Evolutionary conservation across 1,139 yeast species (phyloP).

Genomic region (Hyphopichia fennica): DNA sequence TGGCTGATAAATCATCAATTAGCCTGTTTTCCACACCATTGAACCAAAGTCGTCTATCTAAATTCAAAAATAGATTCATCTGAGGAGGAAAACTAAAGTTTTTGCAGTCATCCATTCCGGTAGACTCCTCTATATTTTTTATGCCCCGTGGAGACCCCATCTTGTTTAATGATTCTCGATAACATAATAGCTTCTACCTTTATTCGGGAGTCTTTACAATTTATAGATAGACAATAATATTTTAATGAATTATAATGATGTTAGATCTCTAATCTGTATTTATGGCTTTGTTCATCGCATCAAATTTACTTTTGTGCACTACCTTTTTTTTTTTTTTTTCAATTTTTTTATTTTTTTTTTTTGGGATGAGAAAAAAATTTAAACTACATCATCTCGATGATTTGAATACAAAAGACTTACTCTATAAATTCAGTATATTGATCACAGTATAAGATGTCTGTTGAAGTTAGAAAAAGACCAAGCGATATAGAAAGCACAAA

Average conservation of each 20-base stretch:
- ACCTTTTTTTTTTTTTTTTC: conserved; percentile 3
- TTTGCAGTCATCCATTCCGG: no score
- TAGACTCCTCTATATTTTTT: no score
- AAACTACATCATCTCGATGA: not conserved
- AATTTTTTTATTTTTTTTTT: conserved; percentile 7
- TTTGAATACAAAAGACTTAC: not conserved
- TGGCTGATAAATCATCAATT: not conserved
- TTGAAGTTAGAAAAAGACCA: conserved; percentile 12
- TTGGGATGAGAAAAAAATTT: not conserved
- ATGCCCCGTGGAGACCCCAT: no score
- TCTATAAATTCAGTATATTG: no score
- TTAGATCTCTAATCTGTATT: no score
- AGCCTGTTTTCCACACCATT: not conserved
- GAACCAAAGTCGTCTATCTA: conserved; percentile 5
- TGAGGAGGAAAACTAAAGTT: no score
- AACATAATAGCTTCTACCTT: no score
- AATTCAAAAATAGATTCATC: conserved; percentile 7
- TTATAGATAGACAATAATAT: not conserved
- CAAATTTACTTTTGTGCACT: not conserved
- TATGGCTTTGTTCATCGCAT: not conserved
- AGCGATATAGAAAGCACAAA: conserved; percentile 8
- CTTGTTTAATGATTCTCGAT: no score
- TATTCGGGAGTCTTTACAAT: no score
- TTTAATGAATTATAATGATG: not conserved
- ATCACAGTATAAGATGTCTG: conserved; percentile 16